Percentiles rank a stretch among this genome's conserved stretches.
Conservation (phyloP, 2,329 filamentous ascomycete genomes). For the Hypoxylon rubiginosum region DNA sequence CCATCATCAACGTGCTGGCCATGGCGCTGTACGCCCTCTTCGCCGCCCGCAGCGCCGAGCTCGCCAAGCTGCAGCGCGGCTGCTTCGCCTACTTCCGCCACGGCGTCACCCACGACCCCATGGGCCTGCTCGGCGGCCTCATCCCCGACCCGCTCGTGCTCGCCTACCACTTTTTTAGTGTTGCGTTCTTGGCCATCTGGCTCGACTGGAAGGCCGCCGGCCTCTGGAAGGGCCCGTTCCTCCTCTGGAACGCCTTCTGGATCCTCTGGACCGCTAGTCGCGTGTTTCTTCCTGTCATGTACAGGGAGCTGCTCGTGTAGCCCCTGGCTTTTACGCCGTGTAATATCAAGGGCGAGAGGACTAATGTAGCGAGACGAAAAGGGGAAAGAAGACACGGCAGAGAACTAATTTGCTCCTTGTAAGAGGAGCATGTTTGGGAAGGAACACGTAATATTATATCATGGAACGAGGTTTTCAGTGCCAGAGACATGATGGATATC, state of each 20-base stretch:
- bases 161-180: conserved; percentile 93
- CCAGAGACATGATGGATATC: not conserved
- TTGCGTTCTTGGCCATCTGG: conserved; percentile 91
- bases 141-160: conserved; percentile 82
- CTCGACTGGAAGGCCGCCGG: conserved; percentile 65
- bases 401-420: not conserved
- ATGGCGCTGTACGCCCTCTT: conserved; percentile 94
- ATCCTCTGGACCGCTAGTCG: conserved; percentile 85
- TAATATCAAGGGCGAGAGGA: no score
- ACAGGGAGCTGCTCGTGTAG: conserved; percentile 68
- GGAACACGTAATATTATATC: not conserved
- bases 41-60: conserved; percentile 82
- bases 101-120: conserved; percentile 81
- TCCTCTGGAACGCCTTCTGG: conserved; percentile 73
- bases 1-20: conserved; percentile 97
- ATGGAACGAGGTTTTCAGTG: not conserved
- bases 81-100: conserved; percentile 94
- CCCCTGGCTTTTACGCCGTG: no score
- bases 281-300: conserved; percentile 87
- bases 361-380: not conserved
- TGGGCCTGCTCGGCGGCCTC: conserved; percentile 84
- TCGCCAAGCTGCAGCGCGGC: conserved; percentile 85
- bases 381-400: not conserved
- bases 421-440: not conserved
- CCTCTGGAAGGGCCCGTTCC: conserved; percentile 72